A percentile compares a stretch with the other conserved stretches of the same genome.
These are phyloP conservation scores for Citrus glauca DNA, from an alignment of 345 rosid species.

Conservation along the genomic window DNA sequence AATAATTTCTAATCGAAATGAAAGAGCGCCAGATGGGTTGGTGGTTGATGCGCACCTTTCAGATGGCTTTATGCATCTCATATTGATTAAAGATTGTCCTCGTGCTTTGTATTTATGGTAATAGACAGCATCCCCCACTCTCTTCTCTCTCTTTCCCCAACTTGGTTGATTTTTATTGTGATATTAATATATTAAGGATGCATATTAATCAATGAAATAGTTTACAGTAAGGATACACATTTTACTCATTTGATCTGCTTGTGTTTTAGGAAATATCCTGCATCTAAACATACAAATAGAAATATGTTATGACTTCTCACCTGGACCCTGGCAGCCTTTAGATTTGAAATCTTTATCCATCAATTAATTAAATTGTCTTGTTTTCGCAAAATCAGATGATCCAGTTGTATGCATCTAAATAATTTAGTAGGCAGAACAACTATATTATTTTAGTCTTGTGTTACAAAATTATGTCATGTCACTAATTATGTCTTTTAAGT, in stretches of 20 bases:
- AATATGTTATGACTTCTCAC: background rate
- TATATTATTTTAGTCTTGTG: background rate
- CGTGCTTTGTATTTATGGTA: conserved; percentile 83
- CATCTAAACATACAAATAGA: background rate
- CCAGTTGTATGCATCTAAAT: background rate
- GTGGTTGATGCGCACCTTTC: conserved; percentile 96
- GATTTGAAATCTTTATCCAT: background rate
- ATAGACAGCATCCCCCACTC: conserved; percentile 6
- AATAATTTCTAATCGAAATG: conserved; percentile 80
- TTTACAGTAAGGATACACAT: background rate
- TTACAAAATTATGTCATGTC: background rate
- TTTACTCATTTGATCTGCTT: background rate
- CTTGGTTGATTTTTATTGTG: background rate
- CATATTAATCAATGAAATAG: background rate
- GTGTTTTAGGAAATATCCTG: background rate
- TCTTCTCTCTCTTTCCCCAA: background rate
- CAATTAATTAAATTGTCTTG: background rate
- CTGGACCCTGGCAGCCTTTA: background rate
- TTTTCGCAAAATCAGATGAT: background rate
- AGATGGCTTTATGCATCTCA: conserved; percentile 89
- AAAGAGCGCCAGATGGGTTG: conserved; percentile 92
- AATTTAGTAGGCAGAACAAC: background rate
- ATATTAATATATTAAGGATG: background rate
- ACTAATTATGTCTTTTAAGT: background rate
- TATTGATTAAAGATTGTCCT: conserved; percentile 82